Conservation (phyloP, 805 yeast species). For the Candida sithepensis region DNA sequence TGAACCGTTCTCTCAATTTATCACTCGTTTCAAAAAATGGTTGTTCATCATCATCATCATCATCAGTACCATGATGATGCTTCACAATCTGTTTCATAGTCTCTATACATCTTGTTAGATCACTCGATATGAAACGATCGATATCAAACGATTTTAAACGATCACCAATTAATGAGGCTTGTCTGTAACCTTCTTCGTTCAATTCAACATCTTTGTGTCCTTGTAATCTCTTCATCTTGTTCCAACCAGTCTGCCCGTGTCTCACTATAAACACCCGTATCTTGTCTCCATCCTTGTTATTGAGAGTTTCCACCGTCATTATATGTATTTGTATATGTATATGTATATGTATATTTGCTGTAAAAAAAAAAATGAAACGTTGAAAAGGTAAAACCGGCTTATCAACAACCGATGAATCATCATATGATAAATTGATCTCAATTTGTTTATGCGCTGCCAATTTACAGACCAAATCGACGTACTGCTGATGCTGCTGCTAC, state of each 20-base stretch:
- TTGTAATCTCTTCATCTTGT: conserved; percentile 64
- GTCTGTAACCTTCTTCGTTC: conserved; percentile 57
- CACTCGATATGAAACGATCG: conserved; percentile 50
- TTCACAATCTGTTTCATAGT: conserved; percentile 47
- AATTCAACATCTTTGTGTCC: conserved; percentile 71
- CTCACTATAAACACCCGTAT: conserved; percentile 57
- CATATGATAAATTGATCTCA: too few species aligned
- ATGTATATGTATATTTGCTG: too few species aligned
- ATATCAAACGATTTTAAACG: conserved; percentile 36
- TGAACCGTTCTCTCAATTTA: conserved; percentile 63
- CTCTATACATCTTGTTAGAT: conserved; percentile 55
- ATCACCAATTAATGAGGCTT: conserved; percentile 54
- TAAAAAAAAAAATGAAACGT: too few species aligned
- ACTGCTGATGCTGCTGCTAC: too few species aligned
- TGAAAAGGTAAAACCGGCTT: too few species aligned
- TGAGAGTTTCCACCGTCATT: conserved; percentile 19
- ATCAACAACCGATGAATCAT: too few species aligned
- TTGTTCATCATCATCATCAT: too few species aligned
- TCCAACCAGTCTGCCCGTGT: conserved; percentile 83
- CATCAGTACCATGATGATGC: conserved; percentile 12
- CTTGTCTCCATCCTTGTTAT: conserved; percentile 14
- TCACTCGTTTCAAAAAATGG: conserved; percentile 35
- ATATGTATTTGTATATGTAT: not conserved
- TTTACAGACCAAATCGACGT: too few species aligned
- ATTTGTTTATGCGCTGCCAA: too few species aligned